A percentile compares a stretch with the other conserved stretches of the same genome.
phyloP scores from a whole-genome alignment of 345 rosid genomes.

The Salix brachista region DNA sequence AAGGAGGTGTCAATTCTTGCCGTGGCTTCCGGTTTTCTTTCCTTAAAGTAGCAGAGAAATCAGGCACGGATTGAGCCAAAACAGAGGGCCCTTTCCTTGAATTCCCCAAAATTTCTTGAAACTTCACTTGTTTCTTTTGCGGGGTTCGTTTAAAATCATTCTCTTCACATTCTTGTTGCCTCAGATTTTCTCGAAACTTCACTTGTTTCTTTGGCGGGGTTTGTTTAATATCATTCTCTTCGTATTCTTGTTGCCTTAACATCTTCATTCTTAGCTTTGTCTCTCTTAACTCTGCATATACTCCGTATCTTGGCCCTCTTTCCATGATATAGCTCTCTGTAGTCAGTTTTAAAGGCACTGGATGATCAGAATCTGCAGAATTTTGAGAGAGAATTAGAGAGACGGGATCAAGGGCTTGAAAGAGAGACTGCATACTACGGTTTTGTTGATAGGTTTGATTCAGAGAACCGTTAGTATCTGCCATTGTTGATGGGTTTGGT shows the following conservation, averaged over 20 bases:
- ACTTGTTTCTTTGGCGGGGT: conserved; percentile 61
- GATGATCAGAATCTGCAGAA: conserved; percentile 31
- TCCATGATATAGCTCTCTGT: conserved; percentile 47
- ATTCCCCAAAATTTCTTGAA: conserved; percentile 30
- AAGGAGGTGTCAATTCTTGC: conserved; percentile 51
- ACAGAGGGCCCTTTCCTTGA: conserved; percentile 37
- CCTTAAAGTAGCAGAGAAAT: conserved; percentile 59
- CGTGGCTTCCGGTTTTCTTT: conserved; percentile 75
- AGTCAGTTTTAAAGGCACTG: conserved; percentile 46
- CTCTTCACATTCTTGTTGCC: conserved; percentile 31
- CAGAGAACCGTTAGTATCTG: conserved; percentile 31
- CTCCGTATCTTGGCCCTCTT: conserved; percentile 78
- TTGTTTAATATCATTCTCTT: conserved; percentile 29
- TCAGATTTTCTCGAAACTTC: conserved; percentile 38
- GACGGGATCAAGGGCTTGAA: conserved; percentile 48
- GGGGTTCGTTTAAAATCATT: conserved; percentile 36
- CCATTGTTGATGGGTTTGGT: conserved; percentile 24
- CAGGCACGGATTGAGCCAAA: conserved; percentile 76
- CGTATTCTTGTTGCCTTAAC: conserved; percentile 26
- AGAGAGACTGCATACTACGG: conserved; percentile 29
- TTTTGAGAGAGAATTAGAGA: conserved; percentile 69
- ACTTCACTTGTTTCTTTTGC: conserved; percentile 61
- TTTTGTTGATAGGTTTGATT: conserved; percentile 19
- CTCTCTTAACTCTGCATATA: conserved; percentile 69
- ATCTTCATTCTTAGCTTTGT: conserved; percentile 49